These are phyloP conservation scores for Talaromyces marneffei DNA, from an alignment of 2,329 filamentous ascomycete genomes.

Conservation along the genomic window DNA sequence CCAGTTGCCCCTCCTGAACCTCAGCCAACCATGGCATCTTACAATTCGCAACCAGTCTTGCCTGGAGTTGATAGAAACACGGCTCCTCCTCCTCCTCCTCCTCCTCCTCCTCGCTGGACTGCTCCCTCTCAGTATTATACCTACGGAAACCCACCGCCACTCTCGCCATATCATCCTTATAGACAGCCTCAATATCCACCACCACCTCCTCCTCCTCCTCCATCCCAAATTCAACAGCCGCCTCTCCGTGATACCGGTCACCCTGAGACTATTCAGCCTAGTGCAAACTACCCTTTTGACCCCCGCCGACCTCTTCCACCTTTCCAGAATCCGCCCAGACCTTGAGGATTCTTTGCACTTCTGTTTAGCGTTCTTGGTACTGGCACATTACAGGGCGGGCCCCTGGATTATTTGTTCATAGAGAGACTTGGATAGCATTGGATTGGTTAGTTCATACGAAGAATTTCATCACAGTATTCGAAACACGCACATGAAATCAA, in stretches of 20 bases:
- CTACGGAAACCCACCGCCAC: not conserved
- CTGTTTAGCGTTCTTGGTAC: not conserved
- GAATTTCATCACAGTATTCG: not conserved
- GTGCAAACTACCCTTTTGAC: slow-evolving; percentile 7
- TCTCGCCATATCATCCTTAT: not conserved
- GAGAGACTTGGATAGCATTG: not conserved
- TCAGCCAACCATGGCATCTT: not conserved
- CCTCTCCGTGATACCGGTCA: not conserved
- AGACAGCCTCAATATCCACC: not conserved
- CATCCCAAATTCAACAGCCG: not conserved
- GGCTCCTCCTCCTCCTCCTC: not conserved
- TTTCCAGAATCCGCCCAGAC: slow-evolving; percentile 1
- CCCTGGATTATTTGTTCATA: not conserved
- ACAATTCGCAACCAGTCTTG: slow-evolving; percentile 1
- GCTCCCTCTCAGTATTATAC: not conserved
- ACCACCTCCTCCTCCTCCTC: not conserved
- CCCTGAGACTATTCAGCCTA: not conserved
- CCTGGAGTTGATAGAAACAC: slow-evolving; percentile 1
- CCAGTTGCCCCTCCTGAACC: not conserved
- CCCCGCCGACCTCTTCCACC: not conserved
- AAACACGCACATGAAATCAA: not conserved
- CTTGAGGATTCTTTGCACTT: not conserved
- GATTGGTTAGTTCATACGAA: not conserved
- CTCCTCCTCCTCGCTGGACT: not conserved
- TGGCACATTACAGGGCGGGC: not conserved